Evolutionary conservation across 225 moss, liverwort and hornwort species (phyloP).

Genomic region (Sphagnum tenellum): DNA sequence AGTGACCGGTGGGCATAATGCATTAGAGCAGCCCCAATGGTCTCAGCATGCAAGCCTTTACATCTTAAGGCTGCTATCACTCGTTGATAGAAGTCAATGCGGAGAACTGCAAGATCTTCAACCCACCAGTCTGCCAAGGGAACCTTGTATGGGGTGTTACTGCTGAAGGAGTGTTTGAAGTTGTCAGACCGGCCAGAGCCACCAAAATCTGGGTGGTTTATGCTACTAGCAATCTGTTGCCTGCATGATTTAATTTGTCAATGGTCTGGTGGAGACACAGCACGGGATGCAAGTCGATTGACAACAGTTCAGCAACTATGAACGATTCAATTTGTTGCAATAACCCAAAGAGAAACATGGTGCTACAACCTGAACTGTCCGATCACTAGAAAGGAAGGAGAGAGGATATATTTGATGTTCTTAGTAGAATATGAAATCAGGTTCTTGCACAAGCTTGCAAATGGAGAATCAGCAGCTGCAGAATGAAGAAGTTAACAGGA

Average conservation of each 20-base stretch:
- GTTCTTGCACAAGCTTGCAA: too few species aligned
- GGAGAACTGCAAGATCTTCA: conserved; percentile 83
- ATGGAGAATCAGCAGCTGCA: too few species aligned
- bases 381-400: too few species aligned
- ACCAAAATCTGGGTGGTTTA: conserved; percentile 69
- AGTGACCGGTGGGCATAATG: conserved; percentile 97
- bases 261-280: too few species aligned
- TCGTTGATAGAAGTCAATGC: conserved; percentile 90
- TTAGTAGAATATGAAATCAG: too few species aligned
- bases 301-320: too few species aligned
- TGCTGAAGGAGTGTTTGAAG: conserved; percentile 74
- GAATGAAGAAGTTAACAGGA: too few species aligned
- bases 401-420: too few species aligned
- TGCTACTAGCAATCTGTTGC: conserved; percentile 58
- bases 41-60: conserved; percentile 76
- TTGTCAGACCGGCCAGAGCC: conserved; percentile 64
- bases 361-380: too few species aligned
- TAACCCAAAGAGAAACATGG: too few species aligned
- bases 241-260: conserved; percentile 31
- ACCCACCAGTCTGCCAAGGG: conserved; percentile 90
- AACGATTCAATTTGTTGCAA: too few species aligned
- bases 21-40: conserved; percentile 91
- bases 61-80: conserved; percentile 84
- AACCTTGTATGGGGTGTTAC: conserved; percentile 55
- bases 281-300: too few species aligned